Evolutionary conservation across 2,329 filamentous ascomycete genomes (phyloP).

Genomic region (Chrysosporium keratinophilum): DNA sequence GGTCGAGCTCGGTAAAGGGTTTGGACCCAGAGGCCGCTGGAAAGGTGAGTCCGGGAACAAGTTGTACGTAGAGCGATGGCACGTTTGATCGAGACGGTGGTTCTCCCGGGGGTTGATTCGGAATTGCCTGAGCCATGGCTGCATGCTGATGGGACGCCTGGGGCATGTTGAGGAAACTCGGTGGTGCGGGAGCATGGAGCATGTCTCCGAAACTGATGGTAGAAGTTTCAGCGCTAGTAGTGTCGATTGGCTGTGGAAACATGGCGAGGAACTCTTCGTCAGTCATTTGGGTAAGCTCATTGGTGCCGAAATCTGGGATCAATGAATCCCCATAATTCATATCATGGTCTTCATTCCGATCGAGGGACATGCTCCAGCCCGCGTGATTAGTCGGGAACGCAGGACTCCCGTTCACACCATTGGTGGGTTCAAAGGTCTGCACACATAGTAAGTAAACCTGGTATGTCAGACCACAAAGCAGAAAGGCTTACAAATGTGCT

Average conservation of each 20-base stretch:
- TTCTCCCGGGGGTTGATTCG: too few relatives aligned
- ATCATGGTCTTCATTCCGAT: neutral
- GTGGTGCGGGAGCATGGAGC: neutral
- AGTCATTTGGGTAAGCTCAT: neutral
- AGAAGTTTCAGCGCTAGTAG: neutral
- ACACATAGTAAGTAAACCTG: neutral
- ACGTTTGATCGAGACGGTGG: neutral
- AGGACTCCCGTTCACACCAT: neutral
- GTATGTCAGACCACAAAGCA: neutral
- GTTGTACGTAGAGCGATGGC: neutral
- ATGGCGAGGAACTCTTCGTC: slow-evolving; percentile 2
- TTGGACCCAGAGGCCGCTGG: neutral
- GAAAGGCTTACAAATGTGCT: neutral
- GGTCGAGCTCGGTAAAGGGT: neutral
- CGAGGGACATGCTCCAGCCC: neutral
- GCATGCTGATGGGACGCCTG: neutral
- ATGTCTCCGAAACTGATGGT: neutral
- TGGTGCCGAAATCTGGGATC: slow-evolving; percentile 6
- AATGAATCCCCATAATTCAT: neutral
- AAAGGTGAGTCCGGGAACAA: neutral
- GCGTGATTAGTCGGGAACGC: neutral
- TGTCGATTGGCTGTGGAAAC: neutral
- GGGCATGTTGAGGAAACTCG: neutral
- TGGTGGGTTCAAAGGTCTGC: neutral
- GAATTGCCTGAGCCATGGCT: too few relatives aligned